phyloP scores from a whole-genome alignment of 2,329 filamentous ascomycete genomes.

The Fusarium denticulatum region DNA sequence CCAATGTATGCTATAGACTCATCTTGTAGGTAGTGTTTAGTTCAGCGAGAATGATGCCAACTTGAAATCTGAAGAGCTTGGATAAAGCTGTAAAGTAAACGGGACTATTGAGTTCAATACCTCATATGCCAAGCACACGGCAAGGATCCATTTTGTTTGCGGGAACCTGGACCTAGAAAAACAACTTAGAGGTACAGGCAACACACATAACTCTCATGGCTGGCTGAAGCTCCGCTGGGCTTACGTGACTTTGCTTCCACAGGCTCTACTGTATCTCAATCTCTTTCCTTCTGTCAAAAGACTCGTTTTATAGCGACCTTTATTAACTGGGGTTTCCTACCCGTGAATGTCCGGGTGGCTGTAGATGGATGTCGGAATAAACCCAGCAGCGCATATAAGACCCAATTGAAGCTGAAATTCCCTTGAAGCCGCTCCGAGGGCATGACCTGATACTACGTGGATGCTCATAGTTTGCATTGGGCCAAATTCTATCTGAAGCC shows the following conservation, averaged over 20 bases:
- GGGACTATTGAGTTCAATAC: slow-evolving; percentile 16
- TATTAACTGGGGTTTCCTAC: background rate
- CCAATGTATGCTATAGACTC: background rate
- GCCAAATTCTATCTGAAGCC: slow-evolving; percentile 28
- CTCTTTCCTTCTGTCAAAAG: background rate
- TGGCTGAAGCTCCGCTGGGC: slow-evolving; percentile 7
- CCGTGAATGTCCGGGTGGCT: slow-evolving; percentile 14
- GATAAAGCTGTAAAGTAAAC: slow-evolving; percentile 32
- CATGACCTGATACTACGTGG: slow-evolving; percentile 23
- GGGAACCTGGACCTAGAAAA: slow-evolving; percentile 6
- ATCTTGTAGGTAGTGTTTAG: background rate
- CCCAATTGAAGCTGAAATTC: slow-evolving; percentile 1
- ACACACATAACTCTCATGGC: slow-evolving; percentile 25
- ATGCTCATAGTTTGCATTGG: slow-evolving; percentile 14
- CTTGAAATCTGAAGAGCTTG: background rate
- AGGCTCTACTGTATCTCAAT: background rate
- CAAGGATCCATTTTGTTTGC: slow-evolving; percentile 19
- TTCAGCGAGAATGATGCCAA: background rate
- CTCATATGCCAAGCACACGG: slow-evolving; percentile 22
- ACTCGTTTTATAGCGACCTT: background rate
- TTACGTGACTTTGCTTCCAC: background rate
- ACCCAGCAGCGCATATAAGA: background rate
- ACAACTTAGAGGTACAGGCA: background rate
- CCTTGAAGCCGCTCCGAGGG: background rate
- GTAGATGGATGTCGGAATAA: background rate